phyloP scores from a whole-genome alignment of 2,329 filamentous ascomycete species.

The Cladosporium oxysporum region DNA sequence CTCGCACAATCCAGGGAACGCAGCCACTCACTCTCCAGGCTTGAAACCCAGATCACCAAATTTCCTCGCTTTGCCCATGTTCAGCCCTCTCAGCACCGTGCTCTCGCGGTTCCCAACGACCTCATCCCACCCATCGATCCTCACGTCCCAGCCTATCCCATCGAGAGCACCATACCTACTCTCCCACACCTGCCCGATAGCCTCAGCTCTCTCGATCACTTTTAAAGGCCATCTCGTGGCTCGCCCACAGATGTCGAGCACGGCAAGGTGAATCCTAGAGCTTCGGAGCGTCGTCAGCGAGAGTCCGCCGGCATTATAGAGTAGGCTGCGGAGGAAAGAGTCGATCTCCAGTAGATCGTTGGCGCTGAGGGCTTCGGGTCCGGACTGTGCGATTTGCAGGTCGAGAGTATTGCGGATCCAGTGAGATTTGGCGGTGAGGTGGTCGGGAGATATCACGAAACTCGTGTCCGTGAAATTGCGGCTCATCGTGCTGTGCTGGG shows the following conservation, averaged over 20 bases:
- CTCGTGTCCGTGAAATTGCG: constrained; percentile 11
- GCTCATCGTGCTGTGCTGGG: not conserved
- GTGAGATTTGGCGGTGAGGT: constrained; percentile 9
- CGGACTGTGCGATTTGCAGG: constrained; percentile 47
- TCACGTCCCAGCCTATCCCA: constrained; percentile 38
- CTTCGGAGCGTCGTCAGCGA: constrained; percentile 43
- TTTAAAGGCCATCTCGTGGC: constrained; percentile 51
- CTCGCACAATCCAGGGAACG: not conserved
- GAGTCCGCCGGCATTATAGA: constrained; percentile 26
- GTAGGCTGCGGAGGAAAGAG: constrained; percentile 21
- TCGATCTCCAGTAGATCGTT: constrained; percentile 39
- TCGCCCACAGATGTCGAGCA: constrained; percentile 45
- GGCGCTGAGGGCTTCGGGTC: constrained; percentile 44
- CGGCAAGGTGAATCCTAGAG: constrained; percentile 50
- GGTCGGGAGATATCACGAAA: not conserved
- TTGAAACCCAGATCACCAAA: constrained; percentile 47
- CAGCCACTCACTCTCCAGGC: constrained; percentile 46
- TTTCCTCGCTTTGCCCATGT: constrained; percentile 38
- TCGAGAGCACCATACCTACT: constrained; percentile 1
- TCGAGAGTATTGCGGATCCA: constrained; percentile 54
- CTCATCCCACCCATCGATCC: constrained; percentile 45
- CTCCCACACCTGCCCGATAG: constrained; percentile 44
- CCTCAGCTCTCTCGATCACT: constrained; percentile 48
- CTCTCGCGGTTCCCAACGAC: constrained; percentile 44
- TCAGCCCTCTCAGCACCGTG: constrained; percentile 33